Evolutionary conservation across 129 eudicot genomes (phyloP), one percentile per base, ranked within the genome.

Genomic region (Escallonia herrerae): DNA sequence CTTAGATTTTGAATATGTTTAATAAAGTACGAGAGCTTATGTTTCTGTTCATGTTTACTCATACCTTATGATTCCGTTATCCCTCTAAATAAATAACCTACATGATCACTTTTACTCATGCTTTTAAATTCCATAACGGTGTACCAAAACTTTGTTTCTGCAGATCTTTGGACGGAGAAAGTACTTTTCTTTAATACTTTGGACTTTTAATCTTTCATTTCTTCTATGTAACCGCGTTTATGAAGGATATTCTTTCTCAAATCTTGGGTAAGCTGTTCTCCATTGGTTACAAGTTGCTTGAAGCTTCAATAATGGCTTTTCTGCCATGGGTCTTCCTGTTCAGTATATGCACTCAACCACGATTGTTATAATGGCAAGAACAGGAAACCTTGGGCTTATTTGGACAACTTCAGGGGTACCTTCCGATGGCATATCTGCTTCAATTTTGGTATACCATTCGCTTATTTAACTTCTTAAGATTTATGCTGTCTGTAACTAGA

Each of bases 341-440:
- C 71, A 67, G 56, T 48, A 37, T n/a, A 59, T 66, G 56, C 8
- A n/a, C 33, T 51, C 51, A 64, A 48, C 53, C 13, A 51, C 69
- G 41, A 54, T 61, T 63, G 40, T 43, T 69, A 72, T 50, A 6
- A 22, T 69, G 42, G 7, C 54, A 40, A 76, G 58, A 71, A 12
- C 65, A 90, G 97, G 73, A 73, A 81, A 15, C 72, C 33, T 40
- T 86, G 84, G 87, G 86, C 91, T 67, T 81, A 77, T 62, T 72
- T 93, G 78, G 99, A 93, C 79, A 68, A 78, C 42, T 82, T 79
- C 63, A 86, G 86, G 70, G 96, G 99, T 59, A 79, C 96, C 70
- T 93, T 89, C 76, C 81, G 99, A 75, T 93, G 99, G 99, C 96
- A 93, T 66, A 93, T 93, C 76, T 93, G 99, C 89, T 93, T 93